phyloP scores from a whole-genome alignment of 1,284 basidiomycete genomes.

The Anthracocystis walkeri region DNA sequence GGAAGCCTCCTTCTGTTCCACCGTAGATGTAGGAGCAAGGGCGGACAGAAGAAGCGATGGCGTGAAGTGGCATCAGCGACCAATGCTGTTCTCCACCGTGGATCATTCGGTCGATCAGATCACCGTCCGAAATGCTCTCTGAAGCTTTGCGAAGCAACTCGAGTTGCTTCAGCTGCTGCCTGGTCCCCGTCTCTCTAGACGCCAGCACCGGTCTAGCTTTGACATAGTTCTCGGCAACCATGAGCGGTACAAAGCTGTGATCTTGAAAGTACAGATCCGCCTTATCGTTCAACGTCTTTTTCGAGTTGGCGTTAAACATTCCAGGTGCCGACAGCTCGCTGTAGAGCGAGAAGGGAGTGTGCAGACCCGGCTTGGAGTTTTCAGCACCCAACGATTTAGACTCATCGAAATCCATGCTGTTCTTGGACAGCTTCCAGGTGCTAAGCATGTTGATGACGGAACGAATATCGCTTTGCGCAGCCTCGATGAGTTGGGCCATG shows the following conservation, averaged over 20 bases:
- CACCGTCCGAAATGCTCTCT: conserved; percentile 91
- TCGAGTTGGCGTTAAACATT: conserved; percentile 83
- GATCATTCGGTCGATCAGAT: conserved; percentile 92
- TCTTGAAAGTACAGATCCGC: conserved; percentile 98
- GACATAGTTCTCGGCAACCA: conserved; percentile 81
- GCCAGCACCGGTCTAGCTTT: conserved; percentile 70
- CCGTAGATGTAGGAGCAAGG: conserved; percentile 62
- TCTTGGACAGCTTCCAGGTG: conserved; percentile 78
- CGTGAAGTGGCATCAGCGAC: conserved; percentile 93
- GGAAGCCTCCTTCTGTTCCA: conserved; percentile 53
- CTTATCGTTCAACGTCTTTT: conserved; percentile 87
- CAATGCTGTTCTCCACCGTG: conserved; percentile 91
- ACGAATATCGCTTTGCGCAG: conserved; percentile 93
- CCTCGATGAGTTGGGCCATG: conserved; percentile 87
- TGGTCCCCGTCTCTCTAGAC: conserved; percentile 70
- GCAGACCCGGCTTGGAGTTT: conserved; percentile 81
- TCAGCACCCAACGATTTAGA: conserved; percentile 82
- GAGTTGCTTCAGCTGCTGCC: conserved; percentile 75
- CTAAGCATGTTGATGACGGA: conserved; percentile 98
- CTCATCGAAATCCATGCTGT: conserved; percentile 74
- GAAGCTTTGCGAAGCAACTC: conserved; percentile 82
- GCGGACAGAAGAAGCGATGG: conserved; percentile 86
- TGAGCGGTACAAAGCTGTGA: conserved; percentile 89
- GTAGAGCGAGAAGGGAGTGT: conserved; percentile 76
- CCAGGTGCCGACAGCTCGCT: conserved; percentile 85